Base-by-base conservation (phyloP, 345 rosid species). In the Noccaea caerulescens region DNA sequence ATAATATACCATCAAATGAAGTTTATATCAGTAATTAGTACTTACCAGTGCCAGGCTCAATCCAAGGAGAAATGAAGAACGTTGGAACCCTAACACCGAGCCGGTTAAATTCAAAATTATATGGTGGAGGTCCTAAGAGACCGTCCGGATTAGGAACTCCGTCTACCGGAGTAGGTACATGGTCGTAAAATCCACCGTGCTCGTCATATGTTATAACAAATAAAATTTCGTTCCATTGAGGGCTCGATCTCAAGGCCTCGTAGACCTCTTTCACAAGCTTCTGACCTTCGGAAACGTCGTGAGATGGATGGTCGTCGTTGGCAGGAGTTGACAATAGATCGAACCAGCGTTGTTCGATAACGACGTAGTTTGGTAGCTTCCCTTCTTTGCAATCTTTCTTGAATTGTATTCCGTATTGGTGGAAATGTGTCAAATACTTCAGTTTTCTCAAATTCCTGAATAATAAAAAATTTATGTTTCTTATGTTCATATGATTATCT, bases 181-280 rank as follows among this genome's bases (percentile, higher is more conserved):
- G 88, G 34, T 85, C 86, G 51, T 85, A 85, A 63, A 82, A 85
- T 0, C 89, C 89, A 12, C 89, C 89, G 4, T 85, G 89, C 16
- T 85, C 88, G 7, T 85, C 88, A 8, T 85, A 85, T 10, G 80
- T 79, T 30, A 85, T 18, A 1, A 85, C 46, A 55, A 83, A 71
- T 41, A 85, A 61, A 5, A 77, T 83, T 72, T 85, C 82, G 7
- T 80, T 81, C 89, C 89, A 85, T 11, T 81, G 89, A 16, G 89
- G 84, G 47, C 85, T 85, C 0, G 79, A 72, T 71, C 89, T 67
- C 10, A 83, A 79, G 9, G 82, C 81, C 49, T 85, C 89, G 12
- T 85, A 85, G 6, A 85, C 85, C 39, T 81, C 76, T 80, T 83
- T 85, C 0, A 85, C 86, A 0, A 85, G 81, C 20, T 77, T 81